Evolutionary conservation across 495 filamentous ascomycete species (phyloP).

Genomic region (Opeltia flavorubescens): DNA sequence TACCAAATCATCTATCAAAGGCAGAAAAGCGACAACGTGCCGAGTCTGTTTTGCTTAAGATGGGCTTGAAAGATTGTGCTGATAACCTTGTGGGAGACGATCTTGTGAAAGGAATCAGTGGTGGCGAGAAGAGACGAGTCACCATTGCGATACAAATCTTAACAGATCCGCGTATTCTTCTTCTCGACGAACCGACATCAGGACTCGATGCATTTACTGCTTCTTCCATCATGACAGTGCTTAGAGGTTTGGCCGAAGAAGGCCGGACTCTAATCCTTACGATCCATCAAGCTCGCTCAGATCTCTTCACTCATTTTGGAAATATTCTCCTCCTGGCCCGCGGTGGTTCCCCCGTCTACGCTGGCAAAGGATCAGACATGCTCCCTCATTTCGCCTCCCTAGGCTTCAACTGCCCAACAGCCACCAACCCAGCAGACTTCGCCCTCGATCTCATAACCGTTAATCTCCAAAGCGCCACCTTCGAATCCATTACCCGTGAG

Average conservation of each 20-base stretch:
- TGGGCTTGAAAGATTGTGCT: slow-evolving; percentile 66
- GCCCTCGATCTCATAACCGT: slow-evolving; percentile 63
- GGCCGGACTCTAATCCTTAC: slow-evolving; percentile 60
- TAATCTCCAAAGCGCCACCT: slow-evolving; percentile 46
- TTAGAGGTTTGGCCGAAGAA: slow-evolving; percentile 53
- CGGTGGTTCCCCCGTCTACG: slow-evolving; percentile 52
- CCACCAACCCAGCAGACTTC: slow-evolving; percentile 64
- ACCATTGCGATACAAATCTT: slow-evolving; percentile 65
- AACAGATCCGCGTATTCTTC: slow-evolving; percentile 52
- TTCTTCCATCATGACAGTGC: slow-evolving; percentile 56
- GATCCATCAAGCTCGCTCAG: slow-evolving; percentile 61
- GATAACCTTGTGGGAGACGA: slow-evolving; percentile 59
- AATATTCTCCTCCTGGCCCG: slow-evolving; percentile 55
- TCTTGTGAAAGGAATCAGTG: slow-evolving; percentile 60
- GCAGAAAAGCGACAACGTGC: slow-evolving; percentile 48
- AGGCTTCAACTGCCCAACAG: slow-evolving; percentile 46
- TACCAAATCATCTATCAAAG: slow-evolving; percentile 52
- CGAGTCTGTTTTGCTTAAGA: slow-evolving; percentile 55
- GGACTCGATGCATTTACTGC: slow-evolving; percentile 67
- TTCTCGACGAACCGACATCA: slow-evolving; percentile 64
- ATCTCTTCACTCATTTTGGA: slow-evolving; percentile 56
- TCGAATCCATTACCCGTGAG: slow-evolving; percentile 42
- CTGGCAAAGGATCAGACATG: slow-evolving; percentile 50
- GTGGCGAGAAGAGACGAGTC: slow-evolving; percentile 61
- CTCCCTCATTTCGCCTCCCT: slow-evolving; percentile 44